phyloP scores from a whole-genome alignment of 495 filamentous ascomycete genomes.

The Talaromyces wortmannii region DNA sequence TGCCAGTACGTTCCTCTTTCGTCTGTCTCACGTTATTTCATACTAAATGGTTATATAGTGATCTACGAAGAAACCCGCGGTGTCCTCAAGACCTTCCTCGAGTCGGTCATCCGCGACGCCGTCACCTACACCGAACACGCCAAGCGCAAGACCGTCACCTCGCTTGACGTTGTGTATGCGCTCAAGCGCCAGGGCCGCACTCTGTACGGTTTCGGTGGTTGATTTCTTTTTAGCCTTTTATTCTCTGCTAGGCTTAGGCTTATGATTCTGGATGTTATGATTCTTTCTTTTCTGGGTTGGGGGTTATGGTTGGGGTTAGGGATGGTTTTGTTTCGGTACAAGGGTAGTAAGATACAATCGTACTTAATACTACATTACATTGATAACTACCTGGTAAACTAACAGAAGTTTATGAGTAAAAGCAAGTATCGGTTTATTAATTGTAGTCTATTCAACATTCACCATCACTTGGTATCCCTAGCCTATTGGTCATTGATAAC shows the following conservation, averaged over 20 bases:
- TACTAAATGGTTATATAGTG: constrained; percentile 25
- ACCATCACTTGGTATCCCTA: no score
- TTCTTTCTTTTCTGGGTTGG: neutral
- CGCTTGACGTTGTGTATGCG: constrained; percentile 90
- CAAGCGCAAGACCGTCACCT: constrained; percentile 97
- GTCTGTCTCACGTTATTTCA: neutral
- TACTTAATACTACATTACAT: no score
- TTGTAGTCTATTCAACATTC: no score
- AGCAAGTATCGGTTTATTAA: no score
- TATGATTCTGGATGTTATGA: neutral
- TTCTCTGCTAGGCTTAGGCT: neutral
- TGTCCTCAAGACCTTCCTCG: constrained; percentile 61
- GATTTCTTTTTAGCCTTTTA: constrained; percentile 27
- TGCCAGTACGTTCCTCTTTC: constrained; percentile 32
- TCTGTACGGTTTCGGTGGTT: constrained; percentile 98
- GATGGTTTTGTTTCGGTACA: no score
- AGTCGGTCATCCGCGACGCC: constrained; percentile 75
- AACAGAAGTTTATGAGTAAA: no score
- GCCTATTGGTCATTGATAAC: no score
- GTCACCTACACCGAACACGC: constrained; percentile 98
- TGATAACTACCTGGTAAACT: no score
- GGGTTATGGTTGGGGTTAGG: neutral
- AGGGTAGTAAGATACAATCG: no score
- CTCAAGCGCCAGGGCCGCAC: constrained; percentile 94
- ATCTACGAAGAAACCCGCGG: constrained; percentile 66